Evolutionary conservation across 2,329 filamentous ascomycete genomes (phyloP).

Genomic region (Sodiomyces alkalinus): DNA sequence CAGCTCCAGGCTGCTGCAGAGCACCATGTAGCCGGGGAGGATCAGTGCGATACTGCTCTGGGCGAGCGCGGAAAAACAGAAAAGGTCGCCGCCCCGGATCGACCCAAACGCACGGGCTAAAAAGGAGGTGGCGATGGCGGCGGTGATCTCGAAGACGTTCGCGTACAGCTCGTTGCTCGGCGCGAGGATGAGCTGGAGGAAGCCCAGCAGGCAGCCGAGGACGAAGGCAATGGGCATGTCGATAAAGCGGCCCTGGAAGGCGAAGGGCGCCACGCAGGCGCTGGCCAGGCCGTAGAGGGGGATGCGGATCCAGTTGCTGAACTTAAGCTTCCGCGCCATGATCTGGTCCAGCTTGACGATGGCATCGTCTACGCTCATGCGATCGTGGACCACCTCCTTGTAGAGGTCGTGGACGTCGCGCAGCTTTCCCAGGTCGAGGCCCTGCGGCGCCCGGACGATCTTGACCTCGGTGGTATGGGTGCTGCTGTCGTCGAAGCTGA

Average conservation of each 20-base stretch:
- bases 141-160: conserved; percentile 35
- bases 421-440: conserved; percentile 59
- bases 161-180: conserved; percentile 58
- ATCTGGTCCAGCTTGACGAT: conserved; percentile 44
- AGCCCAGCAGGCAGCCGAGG: conserved; percentile 58
- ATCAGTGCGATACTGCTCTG: conserved; percentile 66
- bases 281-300: conserved; percentile 63
- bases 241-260: conserved; percentile 60
- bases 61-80: conserved; percentile 58
- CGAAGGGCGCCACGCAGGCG: conserved; percentile 63
- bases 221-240: conserved; percentile 67
- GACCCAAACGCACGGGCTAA: conserved; percentile 55
- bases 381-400: conserved; percentile 68
- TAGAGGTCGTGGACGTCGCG: conserved; percentile 64
- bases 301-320: conserved; percentile 38
- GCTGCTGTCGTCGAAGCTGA: conserved; percentile 65
- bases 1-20: conserved; percentile 42
- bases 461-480: conserved; percentile 73
- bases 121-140: conserved; percentile 52
- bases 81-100: conserved; percentile 39
- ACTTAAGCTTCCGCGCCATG: conserved; percentile 29
- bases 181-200: conserved; percentile 59
- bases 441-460: conserved; percentile 52
- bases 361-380: conserved; percentile 57
- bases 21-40: conserved; percentile 43